These are phyloP conservation scores for Dorcoceras hygrometricum DNA, from an alignment of 257 asterid species.

Conservation along the genomic window DNA sequence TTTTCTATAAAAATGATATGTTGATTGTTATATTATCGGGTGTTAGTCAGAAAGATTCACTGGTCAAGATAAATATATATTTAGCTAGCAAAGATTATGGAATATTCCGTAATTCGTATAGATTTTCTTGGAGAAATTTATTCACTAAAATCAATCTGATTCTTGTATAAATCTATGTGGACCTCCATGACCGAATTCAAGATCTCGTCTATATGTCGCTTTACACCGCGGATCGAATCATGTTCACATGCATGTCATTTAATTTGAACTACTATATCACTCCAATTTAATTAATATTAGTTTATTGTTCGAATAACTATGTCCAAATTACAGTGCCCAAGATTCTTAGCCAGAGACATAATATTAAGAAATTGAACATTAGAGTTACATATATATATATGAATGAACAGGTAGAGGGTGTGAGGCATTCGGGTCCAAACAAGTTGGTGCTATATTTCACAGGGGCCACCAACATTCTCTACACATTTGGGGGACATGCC, in stretches of 20 bases:
- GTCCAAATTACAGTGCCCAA: background rate
- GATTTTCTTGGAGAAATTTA: no score
- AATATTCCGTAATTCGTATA: no score
- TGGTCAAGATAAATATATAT: no score
- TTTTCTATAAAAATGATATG: no score
- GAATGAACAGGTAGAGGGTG: slow-evolving; percentile 56
- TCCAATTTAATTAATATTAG: background rate
- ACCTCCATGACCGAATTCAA: background rate
- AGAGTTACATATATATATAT: background rate
- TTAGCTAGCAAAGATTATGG: no score
- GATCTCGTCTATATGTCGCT: background rate
- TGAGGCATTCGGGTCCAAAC: slow-evolving; percentile 74
- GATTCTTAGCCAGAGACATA: background rate
- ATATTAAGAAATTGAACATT: no score
- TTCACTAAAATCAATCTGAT: no score
- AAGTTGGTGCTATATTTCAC: slow-evolving; percentile 84
- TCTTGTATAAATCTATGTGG: no score
- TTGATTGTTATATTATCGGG: no score
- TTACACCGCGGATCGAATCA: background rate
- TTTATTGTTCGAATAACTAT: background rate
- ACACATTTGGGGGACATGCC: slow-evolving; percentile 97
- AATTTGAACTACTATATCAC: no score
- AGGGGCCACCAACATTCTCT: slow-evolving; percentile 90
- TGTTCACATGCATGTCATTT: background rate
- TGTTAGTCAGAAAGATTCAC: no score